Base-by-base conservation (phyloP, 2,329 filamentous ascomycete genomes). In the Ceratocystis papillata region DNA sequence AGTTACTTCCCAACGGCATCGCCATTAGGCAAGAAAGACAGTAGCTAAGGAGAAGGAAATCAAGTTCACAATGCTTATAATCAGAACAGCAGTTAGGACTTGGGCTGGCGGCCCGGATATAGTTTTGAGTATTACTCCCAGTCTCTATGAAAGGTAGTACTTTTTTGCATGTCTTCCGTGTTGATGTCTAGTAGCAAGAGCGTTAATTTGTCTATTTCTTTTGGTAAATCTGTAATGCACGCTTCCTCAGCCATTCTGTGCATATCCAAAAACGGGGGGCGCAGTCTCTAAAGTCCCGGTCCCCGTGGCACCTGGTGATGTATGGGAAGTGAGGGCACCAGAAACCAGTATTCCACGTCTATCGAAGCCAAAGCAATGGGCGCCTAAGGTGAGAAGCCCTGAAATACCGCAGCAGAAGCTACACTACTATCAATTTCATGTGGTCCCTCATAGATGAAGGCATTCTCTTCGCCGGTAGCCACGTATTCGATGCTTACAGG, bases 331-430 rank as follows among this genome's bases (percentile, higher is more conserved):
- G 82, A 64, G 90, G 82, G 67, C 86, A 86, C 78, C 84, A 90
- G 71, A 88, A 91, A 0, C 80, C 79, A 15, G 83, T 85, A 71
- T 87, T 86, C 3, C 81, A 2, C 82, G 80, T 71, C 87, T 89
- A 68, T 90, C 87, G 70, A 91, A 96, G 0, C 87, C 86, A 69
- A 89, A 89, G 64, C 90, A 92, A 28, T 88, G 80, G 67, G 96
- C 78, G 70, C 96, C 92, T 66, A 91, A 88, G 0, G 96, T 84
- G 22, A 90, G 82, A 0, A 90, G 90, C 0, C 79, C 77, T 5
- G 79, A 73, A 96, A 96, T 0, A 86, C 74, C 1, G 79, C 75
- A 0, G 79, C 77, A 69, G 81, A 76, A 67, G 75, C 68, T 71
- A 77, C 72, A 57, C 76, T 74, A 46, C 74, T 73, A 63, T 78